phyloP scores from a whole-genome alignment of 2,329 filamentous ascomycete species.

The Phoma sp. region DNA sequence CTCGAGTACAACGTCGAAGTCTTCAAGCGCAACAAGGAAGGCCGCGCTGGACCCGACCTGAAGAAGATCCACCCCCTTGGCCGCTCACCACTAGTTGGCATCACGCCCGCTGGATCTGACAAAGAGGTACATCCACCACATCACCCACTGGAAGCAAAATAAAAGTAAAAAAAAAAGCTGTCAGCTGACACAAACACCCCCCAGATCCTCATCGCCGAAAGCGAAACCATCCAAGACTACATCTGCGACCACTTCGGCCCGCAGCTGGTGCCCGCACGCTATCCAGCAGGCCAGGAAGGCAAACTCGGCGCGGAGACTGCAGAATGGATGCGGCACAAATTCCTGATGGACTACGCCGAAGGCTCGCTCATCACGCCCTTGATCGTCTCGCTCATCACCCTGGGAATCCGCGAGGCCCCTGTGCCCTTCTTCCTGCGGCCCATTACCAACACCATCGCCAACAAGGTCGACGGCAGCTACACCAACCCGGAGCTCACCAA shows the following conservation, averaged over 20 bases:
- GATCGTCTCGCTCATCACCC: conserved; percentile 67
- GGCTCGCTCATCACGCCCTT: conserved; percentile 79
- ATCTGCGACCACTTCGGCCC: conserved; percentile 70
- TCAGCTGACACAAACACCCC: not conserved
- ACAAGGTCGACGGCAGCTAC: conserved; percentile 53
- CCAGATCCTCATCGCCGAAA: conserved; percentile 74
- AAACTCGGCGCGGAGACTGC: conserved; percentile 64
- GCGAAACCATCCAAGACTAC: conserved; percentile 81
- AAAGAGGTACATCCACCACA: conserved; percentile 44
- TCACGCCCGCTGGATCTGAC: conserved; percentile 58
- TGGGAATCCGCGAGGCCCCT: conserved; percentile 57
- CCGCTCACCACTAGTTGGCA: conserved; percentile 79
- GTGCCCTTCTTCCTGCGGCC: conserved; percentile 74
- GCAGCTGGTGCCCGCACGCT: conserved; percentile 59
- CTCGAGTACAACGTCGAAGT: conserved; percentile 80
- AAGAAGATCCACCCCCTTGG: conserved; percentile 82
- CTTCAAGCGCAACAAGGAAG: conserved; percentile 71
- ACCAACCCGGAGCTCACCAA: conserved; percentile 55
- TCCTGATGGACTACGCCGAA: conserved; percentile 78
- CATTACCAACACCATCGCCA: conserved; percentile 62
- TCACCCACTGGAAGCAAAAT: not conserved
- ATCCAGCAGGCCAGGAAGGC: conserved; percentile 60
- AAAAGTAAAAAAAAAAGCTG: not conserved
- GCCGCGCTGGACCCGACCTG: conserved; percentile 76
- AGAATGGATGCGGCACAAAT: conserved; percentile 63